Base-by-base conservation (phyloP, 257 asterid species). In the Coffea canephora region DNA sequence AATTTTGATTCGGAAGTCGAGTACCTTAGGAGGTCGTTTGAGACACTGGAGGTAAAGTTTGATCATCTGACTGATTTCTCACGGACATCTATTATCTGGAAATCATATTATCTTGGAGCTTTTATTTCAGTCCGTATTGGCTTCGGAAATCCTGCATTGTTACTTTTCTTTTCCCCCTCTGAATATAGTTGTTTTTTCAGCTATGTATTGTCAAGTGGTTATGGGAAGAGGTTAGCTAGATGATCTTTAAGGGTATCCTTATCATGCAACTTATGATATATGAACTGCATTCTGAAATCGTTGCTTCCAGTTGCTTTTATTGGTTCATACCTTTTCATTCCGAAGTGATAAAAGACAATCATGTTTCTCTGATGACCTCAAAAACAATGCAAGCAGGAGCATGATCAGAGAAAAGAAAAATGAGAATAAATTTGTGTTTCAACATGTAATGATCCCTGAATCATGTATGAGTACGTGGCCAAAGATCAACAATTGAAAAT, bases 1-100 rank as follows among this genome's bases (percentile, higher is more conserved):
- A 92, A 87, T 80, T 92, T 96, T 34, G 99, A 92, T 55, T 88
- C 91, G 2, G 99, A 96, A 87, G 85, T 89, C 74, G 98, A 94
- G 82, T 92, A 92, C 92, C 97, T 96, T 81, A 89, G 81, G 76
- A 91, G 83, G 78, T 96, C 98, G 62, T 96, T 94, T 78, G 86
- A 92, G 83, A 92, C 98, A 69, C 83, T 94, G 15, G 98, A 96
- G 99, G 99, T 96, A 94, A 77, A 69, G 66, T 85, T 78, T 77
- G 46, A 50, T 70, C 69, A 65, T 65, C 71, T 39, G 43, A 39
- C 43, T 39, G 73, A 80, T 79, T 80, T 69, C 79, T 64, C 48
- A 4, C 5, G 43, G 43, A 39, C 43, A 39, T 39, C 43, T 39
- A 4, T 39, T 39, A 39, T 39, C 43, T 39, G 43, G 43, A 39